Evolutionary conservation across 2,329 filamentous ascomycete genomes (phyloP).

Genomic region (Aspergillus sp.): DNA sequence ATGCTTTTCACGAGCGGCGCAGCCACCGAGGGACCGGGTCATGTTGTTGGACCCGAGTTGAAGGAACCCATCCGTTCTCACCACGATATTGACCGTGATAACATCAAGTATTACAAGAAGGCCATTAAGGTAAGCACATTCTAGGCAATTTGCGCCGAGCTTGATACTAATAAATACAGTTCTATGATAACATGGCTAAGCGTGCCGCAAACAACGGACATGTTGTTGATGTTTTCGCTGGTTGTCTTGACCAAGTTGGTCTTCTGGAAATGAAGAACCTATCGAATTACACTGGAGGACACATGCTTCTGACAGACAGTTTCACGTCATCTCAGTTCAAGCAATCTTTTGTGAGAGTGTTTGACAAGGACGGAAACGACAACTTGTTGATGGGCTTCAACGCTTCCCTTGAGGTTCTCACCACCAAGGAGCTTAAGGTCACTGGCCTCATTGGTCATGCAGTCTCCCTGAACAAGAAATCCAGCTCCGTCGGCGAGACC

Average conservation of each 20-base stretch:
- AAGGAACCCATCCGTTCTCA: slow-evolving; percentile 96
- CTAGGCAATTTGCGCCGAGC: background rate
- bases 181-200: slow-evolving; percentile 93
- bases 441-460: slow-evolving; percentile 96
- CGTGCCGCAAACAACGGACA: slow-evolving; percentile 94
- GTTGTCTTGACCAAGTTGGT: slow-evolving; percentile 95
- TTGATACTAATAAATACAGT: slow-evolving; percentile 53
- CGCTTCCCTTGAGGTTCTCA: slow-evolving; percentile 89
- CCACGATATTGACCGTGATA: slow-evolving; percentile 97
- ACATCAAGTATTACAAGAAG: slow-evolving; percentile 99
- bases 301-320: slow-evolving; percentile 97
- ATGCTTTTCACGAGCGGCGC: slow-evolving; percentile 97
- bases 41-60: slow-evolving; percentile 93
- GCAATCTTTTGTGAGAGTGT: slow-evolving; percentile 94
- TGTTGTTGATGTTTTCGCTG: slow-evolving; percentile 95
- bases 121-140: slow-evolving; percentile 72
- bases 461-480: slow-evolving; percentile 97
- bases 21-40: slow-evolving; percentile 91
- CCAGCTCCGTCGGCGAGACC: slow-evolving; percentile 92
- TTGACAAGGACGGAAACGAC: slow-evolving; percentile 93
- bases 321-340: slow-evolving; percentile 99
- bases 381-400: slow-evolving; percentile 99
- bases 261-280: slow-evolving; percentile 97
- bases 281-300: slow-evolving; percentile 91
- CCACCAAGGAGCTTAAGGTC: slow-evolving; percentile 97